A percentile compares a stretch with the other conserved stretches of the same genome.
Evolutionary conservation across 345 rosid species (phyloP).

Genomic region (Pistacia atlantica): DNA sequence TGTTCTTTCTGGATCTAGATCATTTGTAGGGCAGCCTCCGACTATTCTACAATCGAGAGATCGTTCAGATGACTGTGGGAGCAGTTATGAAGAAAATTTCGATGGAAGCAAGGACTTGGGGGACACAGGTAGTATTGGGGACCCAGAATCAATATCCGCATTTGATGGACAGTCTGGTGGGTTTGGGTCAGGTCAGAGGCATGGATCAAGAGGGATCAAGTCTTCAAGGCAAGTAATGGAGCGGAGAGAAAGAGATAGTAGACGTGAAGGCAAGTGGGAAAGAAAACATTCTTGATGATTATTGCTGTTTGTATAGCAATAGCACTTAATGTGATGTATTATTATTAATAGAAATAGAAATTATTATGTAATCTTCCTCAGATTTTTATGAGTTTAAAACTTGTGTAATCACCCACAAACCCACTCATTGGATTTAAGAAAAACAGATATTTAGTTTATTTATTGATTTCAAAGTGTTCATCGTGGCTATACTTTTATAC

Average conservation of each 20-base stretch:
- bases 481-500: too few species aligned
- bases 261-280: slow-evolving; percentile 90
- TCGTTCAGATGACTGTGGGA: slow-evolving; percentile 63
- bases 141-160: slow-evolving; percentile 55
- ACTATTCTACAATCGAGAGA: slow-evolving; percentile 80
- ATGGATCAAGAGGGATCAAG: slow-evolving; percentile 71
- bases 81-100: slow-evolving; percentile 65
- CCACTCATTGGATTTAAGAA: too few species aligned
- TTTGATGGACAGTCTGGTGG: slow-evolving; percentile 68
- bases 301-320: too few species aligned
- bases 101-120: slow-evolving; percentile 85
- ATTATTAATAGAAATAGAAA: too few species aligned
- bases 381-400: too few species aligned
- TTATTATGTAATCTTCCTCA: too few species aligned
- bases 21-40: slow-evolving; percentile 70
- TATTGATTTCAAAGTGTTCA: too few species aligned
- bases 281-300: slow-evolving; percentile 55
- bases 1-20: slow-evolving; percentile 58
- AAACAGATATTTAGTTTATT: too few species aligned
- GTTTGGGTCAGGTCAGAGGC: slow-evolving; percentile 53
- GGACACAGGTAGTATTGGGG: slow-evolving; percentile 72
- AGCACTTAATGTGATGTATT: too few species aligned
- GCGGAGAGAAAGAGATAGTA: slow-evolving; percentile 67
- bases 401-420: too few species aligned
- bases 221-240: slow-evolving; percentile 59